Conservation (phyloP, 2,329 filamentous ascomycete genomes). For the Teratosphaeria zuluensis region DNA sequence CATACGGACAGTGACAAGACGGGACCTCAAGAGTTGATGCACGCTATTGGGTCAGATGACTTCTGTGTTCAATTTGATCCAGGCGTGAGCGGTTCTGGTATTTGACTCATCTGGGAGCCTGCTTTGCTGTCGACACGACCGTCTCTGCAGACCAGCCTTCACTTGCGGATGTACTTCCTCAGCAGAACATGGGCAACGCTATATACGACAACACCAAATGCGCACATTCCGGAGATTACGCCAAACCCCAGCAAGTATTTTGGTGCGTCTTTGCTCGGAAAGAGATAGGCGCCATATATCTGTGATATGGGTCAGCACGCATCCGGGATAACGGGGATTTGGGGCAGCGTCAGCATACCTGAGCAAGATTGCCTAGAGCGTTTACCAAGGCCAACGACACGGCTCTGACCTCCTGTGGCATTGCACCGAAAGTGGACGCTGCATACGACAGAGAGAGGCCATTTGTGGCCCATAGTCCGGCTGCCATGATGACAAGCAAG, state of each 20-base stretch:
- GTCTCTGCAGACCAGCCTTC: background rate
- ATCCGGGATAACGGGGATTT: slow-evolving; percentile 38
- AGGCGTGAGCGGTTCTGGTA: too few relatives aligned
- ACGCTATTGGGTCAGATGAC: too few relatives aligned
- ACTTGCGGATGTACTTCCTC: background rate
- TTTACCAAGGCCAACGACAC: slow-evolving; percentile 46
- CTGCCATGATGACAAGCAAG: slow-evolving; percentile 47
- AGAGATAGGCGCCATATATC: slow-evolving; percentile 47
- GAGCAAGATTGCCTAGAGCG: slow-evolving; percentile 44
- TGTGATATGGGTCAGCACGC: slow-evolving; percentile 12
- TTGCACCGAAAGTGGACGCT: slow-evolving; percentile 41
- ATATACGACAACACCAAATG: slow-evolving; percentile 5
- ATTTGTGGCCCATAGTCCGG: slow-evolving; percentile 46
- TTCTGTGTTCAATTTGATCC: too few relatives aligned
- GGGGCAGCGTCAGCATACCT: slow-evolving; percentile 46
- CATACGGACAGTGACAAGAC: too few relatives aligned
- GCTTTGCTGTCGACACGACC: too few relatives aligned
- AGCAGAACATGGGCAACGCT: slow-evolving; percentile 2
- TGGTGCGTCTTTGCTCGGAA: slow-evolving; percentile 39
- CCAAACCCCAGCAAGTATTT: slow-evolving; percentile 39
- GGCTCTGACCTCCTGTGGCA: slow-evolving; percentile 39
- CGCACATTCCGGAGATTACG: slow-evolving; percentile 9
- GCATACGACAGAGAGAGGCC: slow-evolving; percentile 43
- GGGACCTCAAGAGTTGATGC: too few relatives aligned
- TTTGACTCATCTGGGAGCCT: too few relatives aligned